phyloP scores from a whole-genome alignment of 176 grass and related monocot species.

The Bonia amplexicaulis region DNA sequence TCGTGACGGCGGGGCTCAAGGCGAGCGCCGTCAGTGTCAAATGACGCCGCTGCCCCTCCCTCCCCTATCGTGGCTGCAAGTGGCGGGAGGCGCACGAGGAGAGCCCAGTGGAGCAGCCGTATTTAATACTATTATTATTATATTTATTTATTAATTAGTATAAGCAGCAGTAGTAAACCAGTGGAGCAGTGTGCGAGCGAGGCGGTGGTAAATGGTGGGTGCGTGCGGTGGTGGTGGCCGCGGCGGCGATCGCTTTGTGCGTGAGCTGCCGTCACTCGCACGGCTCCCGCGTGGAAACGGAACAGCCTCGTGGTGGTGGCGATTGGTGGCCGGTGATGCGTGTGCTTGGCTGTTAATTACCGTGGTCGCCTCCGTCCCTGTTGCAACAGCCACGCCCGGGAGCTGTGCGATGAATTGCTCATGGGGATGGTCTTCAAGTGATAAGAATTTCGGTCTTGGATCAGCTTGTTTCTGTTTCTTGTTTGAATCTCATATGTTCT shows the following conservation, averaged over 20 bases:
- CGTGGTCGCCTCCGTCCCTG: not conserved
- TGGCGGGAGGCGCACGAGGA: conserved; percentile 19
- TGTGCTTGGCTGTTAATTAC: too few species aligned
- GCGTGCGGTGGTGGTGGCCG: too few species aligned
- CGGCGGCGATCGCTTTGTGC: not conserved
- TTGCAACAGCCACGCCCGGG: not conserved
- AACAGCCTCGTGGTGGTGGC: not conserved
- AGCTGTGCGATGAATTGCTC: not conserved
- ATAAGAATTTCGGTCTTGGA: too few species aligned
- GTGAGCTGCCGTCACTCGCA: conserved; percentile 34
- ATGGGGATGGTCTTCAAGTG: not conserved
- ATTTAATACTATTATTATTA: not conserved
- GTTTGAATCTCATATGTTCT: not conserved
- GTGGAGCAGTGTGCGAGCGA: not conserved
- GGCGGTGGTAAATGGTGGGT: not conserved
- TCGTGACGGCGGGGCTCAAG: conserved; percentile 29
- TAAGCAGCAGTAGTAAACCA: not conserved
- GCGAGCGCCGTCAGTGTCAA: conserved; percentile 38
- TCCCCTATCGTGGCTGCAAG: not conserved
- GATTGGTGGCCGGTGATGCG: too few species aligned
- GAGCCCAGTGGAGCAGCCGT: not conserved
- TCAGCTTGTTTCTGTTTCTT: not conserved
- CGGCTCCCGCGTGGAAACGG: conserved; percentile 22
- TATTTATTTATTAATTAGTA: conserved; percentile 21
- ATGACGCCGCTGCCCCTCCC: not conserved